phyloP scores from a whole-genome alignment of 2,329 filamentous ascomycete genomes.

The Diaporthe ilicicola region DNA sequence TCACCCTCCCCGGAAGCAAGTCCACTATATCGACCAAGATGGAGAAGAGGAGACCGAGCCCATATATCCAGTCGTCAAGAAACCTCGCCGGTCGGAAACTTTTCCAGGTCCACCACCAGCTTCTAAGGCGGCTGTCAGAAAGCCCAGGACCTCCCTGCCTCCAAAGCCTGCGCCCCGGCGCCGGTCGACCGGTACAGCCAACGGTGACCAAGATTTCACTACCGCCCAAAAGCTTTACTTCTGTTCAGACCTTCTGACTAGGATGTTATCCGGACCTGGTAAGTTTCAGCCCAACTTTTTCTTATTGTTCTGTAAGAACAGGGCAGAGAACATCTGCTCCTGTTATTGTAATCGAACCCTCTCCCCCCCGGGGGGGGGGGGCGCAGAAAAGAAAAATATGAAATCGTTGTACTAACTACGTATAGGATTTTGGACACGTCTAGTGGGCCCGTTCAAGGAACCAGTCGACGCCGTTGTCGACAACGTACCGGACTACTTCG shows the following conservation, averaged over 20 bases:
- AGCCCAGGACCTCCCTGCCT: constrained; percentile 18
- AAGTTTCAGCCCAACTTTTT: constrained; percentile 35
- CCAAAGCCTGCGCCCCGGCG: constrained; percentile 43
- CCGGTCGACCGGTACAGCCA: constrained; percentile 39
- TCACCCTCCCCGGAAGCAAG: constrained; percentile 50
- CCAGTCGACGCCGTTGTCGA: constrained; percentile 65
- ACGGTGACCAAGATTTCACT: constrained; percentile 44
- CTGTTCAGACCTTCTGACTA: constrained; percentile 63
- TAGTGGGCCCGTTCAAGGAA: constrained; percentile 69
- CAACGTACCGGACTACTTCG: constrained; percentile 68
- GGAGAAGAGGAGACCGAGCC: constrained; percentile 50
- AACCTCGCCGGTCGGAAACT: constrained; percentile 51
- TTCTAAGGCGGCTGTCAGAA: constrained; percentile 33
- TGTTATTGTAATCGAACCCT: too few relatives aligned
- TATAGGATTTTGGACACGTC: constrained; percentile 71
- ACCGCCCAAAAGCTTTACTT: constrained; percentile 62
- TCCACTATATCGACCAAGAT: constrained; percentile 57
- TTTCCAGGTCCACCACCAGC: constrained; percentile 35
- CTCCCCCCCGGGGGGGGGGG: too few relatives aligned
- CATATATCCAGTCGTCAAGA: constrained; percentile 48
- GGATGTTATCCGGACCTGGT: constrained; percentile 71
- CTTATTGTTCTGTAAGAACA: neutral
- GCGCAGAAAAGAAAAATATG: too few relatives aligned
- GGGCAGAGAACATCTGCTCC: neutral
- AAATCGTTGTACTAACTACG: neutral